Evolutionary conservation across 148 eudicot species (phyloP).

Genomic region (Cornus controversa): DNA sequence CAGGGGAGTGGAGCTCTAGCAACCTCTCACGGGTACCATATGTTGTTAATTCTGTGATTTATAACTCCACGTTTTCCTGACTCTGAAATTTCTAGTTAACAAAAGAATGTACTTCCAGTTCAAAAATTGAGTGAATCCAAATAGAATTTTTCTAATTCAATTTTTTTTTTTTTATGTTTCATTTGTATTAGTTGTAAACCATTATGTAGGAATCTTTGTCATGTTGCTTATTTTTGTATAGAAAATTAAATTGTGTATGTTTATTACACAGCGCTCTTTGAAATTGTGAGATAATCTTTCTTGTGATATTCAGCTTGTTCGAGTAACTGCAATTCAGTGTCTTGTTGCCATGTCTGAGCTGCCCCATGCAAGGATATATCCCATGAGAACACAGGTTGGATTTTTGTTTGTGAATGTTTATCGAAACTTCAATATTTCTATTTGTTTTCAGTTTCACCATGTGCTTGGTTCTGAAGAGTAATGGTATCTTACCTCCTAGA

Average conservation of each 20-base stretch:
- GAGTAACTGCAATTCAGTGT: conserved; percentile 92
- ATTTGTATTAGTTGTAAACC: not conserved
- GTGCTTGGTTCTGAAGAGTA: not conserved
- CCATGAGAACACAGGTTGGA: conserved; percentile 77
- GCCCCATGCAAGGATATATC: conserved; percentile 75
- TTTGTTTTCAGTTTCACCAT: conserved; percentile 1
- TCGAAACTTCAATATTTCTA: not conserved
- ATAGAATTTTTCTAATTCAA: not conserved
- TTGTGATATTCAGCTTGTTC: conserved; percentile 56
- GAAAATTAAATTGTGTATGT: not conserved
- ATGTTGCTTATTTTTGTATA: not conserved
- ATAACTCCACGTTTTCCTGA: not conserved
- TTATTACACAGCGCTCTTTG: not conserved
- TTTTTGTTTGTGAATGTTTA: not conserved
- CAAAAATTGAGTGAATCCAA: not conserved
- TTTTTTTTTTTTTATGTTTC: not conserved
- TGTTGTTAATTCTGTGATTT: not conserved
- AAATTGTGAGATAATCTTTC: not conserved
- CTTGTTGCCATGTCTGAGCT: conserved; percentile 79
- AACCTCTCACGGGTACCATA: not conserved
- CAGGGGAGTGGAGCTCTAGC: not conserved
- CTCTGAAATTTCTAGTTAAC: too few species aligned
- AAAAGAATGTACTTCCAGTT: too few species aligned
- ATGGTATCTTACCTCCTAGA: not conserved
- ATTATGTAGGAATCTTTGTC: not conserved